Conservation (phyloP, 2,329 filamentous ascomycete genomes). For the Fusarium sp. region DNA sequence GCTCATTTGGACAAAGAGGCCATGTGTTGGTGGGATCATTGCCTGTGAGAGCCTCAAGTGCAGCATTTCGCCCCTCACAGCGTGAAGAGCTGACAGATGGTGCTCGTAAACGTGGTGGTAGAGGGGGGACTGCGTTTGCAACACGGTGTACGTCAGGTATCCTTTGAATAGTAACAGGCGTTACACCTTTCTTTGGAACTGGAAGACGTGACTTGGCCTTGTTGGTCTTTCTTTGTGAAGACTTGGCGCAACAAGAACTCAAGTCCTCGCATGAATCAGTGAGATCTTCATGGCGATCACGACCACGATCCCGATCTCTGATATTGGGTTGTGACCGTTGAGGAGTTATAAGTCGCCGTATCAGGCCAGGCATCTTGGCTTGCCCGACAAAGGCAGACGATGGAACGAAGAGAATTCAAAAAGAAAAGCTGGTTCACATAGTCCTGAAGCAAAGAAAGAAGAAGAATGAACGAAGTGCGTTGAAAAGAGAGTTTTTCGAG, state of each 20-base stretch:
- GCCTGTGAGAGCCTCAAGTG: conserved; percentile 43
- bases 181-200: conserved; percentile 25
- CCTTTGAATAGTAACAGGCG: conserved; percentile 47
- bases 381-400: conserved; percentile 24
- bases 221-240: conserved; percentile 22
- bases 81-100: conserved; percentile 57
- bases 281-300: conserved; percentile 21
- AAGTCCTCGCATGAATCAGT: conserved; percentile 32
- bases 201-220: conserved; percentile 38
- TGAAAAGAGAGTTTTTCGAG: conserved; percentile 27
- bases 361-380: conserved; percentile 38
- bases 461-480: conserved; percentile 1
- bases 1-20: conserved; percentile 48
- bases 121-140: conserved; percentile 49
- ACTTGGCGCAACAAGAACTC: conserved; percentile 27
- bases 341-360: conserved; percentile 39
- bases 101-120: conserved; percentile 51
- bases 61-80: conserved; percentile 50
- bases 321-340: conserved; percentile 18
- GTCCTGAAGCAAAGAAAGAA: conserved; percentile 1
- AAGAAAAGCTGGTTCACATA: conserved; percentile 32
- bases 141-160: conserved; percentile 53
- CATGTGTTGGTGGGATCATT: conserved; percentile 38
- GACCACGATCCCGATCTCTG: conserved; percentile 6
- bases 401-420: conserved; percentile 13